Conservation (phyloP, 208 protist species). For the Leishmania turanica region DNA sequence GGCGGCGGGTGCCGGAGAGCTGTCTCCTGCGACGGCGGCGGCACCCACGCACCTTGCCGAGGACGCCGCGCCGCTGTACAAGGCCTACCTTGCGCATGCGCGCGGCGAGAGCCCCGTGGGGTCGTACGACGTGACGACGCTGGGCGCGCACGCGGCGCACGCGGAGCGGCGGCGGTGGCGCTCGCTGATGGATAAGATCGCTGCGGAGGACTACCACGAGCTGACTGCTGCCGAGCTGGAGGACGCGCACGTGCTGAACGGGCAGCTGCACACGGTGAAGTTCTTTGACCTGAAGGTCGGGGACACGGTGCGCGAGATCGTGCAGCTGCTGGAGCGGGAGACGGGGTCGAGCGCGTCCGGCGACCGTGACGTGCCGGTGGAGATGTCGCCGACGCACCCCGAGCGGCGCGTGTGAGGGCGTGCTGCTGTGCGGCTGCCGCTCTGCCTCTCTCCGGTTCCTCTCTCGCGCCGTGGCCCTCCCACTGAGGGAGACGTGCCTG, state of each 20-base stretch:
- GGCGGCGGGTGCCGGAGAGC: neutral
- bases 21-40: neutral
- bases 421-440: neutral
- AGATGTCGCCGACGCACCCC: slow-evolving; percentile 71
- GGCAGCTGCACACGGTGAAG: slow-evolving; percentile 87
- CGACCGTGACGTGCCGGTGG: slow-evolving; percentile 53
- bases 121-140: slow-evolving; percentile 61
- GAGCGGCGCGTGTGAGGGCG: slow-evolving; percentile 61
- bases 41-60: slow-evolving; percentile 23
- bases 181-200: slow-evolving; percentile 74
- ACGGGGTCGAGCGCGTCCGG: slow-evolving; percentile 45
- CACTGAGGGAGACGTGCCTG: neutral
- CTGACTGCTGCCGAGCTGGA: slow-evolving; percentile 58
- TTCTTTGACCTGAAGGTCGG: slow-evolving; percentile 89
- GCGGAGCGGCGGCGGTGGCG: slow-evolving; percentile 77
- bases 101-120: slow-evolving; percentile 51
- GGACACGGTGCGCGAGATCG: slow-evolving; percentile 79
- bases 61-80: slow-evolving; percentile 59
- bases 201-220: slow-evolving; percentile 72
- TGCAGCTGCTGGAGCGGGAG: slow-evolving; percentile 65
- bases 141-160: slow-evolving; percentile 44
- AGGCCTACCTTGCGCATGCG: slow-evolving; percentile 68
- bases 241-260: slow-evolving; percentile 66
- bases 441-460: neutral
- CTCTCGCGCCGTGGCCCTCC: neutral